A percentile compares a stretch with the other conserved stretches of the same genome.
These are phyloP conservation scores for Aspergillus nanangensis DNA, from an alignment of 495 filamentous ascomycete genomes.

Conservation along the genomic window DNA sequence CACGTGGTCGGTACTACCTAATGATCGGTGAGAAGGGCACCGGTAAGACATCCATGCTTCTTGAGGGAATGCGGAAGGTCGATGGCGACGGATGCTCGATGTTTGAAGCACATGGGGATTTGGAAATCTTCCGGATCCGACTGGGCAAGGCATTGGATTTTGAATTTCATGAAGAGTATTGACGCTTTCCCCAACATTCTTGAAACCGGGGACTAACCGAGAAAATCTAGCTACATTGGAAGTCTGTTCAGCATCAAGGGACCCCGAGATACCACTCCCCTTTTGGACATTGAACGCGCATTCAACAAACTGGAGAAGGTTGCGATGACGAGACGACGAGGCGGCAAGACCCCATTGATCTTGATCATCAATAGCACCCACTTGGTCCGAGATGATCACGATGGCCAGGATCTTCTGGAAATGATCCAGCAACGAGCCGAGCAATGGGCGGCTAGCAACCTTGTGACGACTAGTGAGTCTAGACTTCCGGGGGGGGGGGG, in stretches of 20 bases:
- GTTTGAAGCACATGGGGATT: slow-evolving; percentile 92
- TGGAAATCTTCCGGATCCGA: slow-evolving; percentile 90
- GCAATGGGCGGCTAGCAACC: slow-evolving; percentile 84
- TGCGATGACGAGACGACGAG: slow-evolving; percentile 61
- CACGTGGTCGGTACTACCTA: slow-evolving; percentile 79
- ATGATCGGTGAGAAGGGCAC: slow-evolving; percentile 96
- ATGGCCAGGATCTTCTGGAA: slow-evolving; percentile 86
- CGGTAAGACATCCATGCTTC: slow-evolving; percentile 91
- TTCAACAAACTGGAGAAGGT: slow-evolving; percentile 98
- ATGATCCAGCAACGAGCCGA: slow-evolving; percentile 94
- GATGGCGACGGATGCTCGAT: slow-evolving; percentile 82
- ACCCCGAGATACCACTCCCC: slow-evolving; percentile 81
- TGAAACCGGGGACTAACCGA: not conserved
- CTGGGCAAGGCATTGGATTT: slow-evolving; percentile 92
- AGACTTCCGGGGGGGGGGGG: too few species aligned
- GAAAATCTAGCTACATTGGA: slow-evolving; percentile 76
- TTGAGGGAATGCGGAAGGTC: slow-evolving; percentile 89
- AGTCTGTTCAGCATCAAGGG: slow-evolving; percentile 91
- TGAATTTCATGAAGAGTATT: slow-evolving; percentile 70
- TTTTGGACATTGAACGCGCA: slow-evolving; percentile 92
- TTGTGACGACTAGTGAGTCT: slow-evolving; percentile 66
- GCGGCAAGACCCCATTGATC: slow-evolving; percentile 61
- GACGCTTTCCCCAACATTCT: not conserved
- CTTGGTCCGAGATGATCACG: slow-evolving; percentile 83
- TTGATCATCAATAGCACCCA: slow-evolving; percentile 91